Evolutionary conservation across 2,329 filamentous ascomycete genomes (phyloP).

Genomic region (Aspergillus unguis): DNA sequence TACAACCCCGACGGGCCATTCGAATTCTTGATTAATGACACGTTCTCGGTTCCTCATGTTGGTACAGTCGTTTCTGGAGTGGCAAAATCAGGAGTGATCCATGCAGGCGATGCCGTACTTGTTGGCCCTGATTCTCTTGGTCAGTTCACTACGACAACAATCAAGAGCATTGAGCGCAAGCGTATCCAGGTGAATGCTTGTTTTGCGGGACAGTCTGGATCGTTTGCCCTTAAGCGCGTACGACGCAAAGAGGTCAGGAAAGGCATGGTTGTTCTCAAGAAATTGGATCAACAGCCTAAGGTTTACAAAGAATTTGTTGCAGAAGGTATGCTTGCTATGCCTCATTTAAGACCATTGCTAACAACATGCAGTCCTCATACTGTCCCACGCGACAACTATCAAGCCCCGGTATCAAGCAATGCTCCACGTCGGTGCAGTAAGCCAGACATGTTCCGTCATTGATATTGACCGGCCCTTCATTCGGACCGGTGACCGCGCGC

Average conservation of each 20-base stretch:
- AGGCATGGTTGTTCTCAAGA: slow-evolving; percentile 94
- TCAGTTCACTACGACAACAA: slow-evolving; percentile 79
- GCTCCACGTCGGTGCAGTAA: slow-evolving; percentile 92
- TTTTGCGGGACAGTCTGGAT: slow-evolving; percentile 86
- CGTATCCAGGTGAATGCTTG: slow-evolving; percentile 83
- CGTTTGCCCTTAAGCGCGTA: slow-evolving; percentile 83
- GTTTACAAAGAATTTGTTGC: slow-evolving; percentile 75
- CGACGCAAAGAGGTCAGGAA: slow-evolving; percentile 91
- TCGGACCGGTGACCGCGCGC: slow-evolving; percentile 87
- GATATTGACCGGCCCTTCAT: slow-evolving; percentile 97
- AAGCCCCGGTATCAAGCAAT: slow-evolving; percentile 97
- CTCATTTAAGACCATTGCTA: slow-evolving; percentile 3
- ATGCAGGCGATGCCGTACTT: slow-evolving; percentile 83
- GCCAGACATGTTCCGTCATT: slow-evolving; percentile 94
- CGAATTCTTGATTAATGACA: slow-evolving; percentile 95
- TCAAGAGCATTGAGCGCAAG: slow-evolving; percentile 93
- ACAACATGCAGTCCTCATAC: slow-evolving; percentile 67
- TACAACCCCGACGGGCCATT: slow-evolving; percentile 86
- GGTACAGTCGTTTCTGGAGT: slow-evolving; percentile 95
- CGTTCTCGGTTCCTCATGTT: slow-evolving; percentile 94
- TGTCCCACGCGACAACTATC: slow-evolving; percentile 95
- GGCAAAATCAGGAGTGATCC: slow-evolving; percentile 80
- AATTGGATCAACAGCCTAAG: slow-evolving; percentile 70
- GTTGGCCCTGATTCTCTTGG: slow-evolving; percentile 88
- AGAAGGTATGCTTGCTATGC: slow-evolving; percentile 54